Evolutionary conservation across 1,284 basidiomycete species (phyloP).

Genomic region (Cutaneotrichosporon mucoides): DNA sequence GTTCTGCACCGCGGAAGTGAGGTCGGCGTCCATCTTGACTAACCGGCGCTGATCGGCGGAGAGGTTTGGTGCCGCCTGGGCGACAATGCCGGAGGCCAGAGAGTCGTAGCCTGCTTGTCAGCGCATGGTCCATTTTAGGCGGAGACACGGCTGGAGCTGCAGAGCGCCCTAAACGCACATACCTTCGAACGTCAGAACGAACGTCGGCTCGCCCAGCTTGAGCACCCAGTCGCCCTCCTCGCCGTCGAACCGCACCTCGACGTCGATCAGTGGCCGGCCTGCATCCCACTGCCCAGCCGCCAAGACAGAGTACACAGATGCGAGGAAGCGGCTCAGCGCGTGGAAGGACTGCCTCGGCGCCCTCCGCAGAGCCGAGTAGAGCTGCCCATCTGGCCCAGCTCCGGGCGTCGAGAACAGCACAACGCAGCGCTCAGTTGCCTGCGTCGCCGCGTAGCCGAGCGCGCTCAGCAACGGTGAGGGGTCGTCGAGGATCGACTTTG

Average conservation of each 20-base stretch:
- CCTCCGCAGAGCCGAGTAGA: conserved; percentile 23
- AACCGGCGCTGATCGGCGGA: not conserved
- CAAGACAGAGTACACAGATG: conserved; percentile 40
- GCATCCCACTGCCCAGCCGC: conserved; percentile 38
- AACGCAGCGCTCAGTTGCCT: conserved; percentile 19
- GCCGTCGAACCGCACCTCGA: conserved; percentile 45
- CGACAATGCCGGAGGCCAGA: conserved; percentile 7
- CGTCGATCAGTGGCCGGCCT: conserved; percentile 38
- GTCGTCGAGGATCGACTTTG: conserved; percentile 19
- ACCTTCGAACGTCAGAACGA: conserved; percentile 23
- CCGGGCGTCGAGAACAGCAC: conserved; percentile 34
- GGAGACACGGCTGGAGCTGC: no score
- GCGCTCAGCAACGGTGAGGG: conserved; percentile 24
- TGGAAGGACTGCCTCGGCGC: conserved; percentile 30
- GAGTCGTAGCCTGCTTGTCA: conserved; percentile 1
- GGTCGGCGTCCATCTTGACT: not conserved
- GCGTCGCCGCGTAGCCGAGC: conserved; percentile 23
- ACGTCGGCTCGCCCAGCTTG: conserved; percentile 17
- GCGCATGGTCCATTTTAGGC: no score
- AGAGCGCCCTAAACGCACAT: not conserved
- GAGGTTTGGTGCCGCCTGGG: not conserved
- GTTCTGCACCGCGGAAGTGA: not conserved
- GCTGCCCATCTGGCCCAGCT: conserved; percentile 13
- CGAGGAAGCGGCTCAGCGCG: conserved; percentile 41
- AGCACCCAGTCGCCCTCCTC: conserved; percentile 26